These are phyloP conservation scores for Leccinum disarticulatum DNA, from an alignment of 768 basidiomycete genomes.

Conservation along the genomic window DNA sequence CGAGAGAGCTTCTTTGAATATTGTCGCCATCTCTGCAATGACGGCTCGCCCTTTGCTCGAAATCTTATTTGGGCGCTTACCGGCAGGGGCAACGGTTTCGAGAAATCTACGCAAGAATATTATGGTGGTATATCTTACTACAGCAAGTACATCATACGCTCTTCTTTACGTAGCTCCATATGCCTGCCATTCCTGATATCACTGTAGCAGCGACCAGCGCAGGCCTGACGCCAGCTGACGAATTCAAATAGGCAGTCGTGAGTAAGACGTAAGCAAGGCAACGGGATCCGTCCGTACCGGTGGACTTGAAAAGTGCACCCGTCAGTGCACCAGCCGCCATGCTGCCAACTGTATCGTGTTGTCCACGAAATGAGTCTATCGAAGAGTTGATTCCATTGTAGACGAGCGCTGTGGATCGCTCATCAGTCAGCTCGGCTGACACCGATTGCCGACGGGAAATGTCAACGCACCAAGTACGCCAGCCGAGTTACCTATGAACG, in stretches of 20 bases:
- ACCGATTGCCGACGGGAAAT: slow-evolving; percentile 31
- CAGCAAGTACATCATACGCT: slow-evolving; percentile 63
- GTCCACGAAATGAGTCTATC: slow-evolving; percentile 84
- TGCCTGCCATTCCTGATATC: slow-evolving; percentile 86
- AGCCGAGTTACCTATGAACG: slow-evolving; percentile 97
- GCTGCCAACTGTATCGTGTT: slow-evolving; percentile 88
- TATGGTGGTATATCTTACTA: slow-evolving; percentile 40
- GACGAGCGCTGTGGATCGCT: slow-evolving; percentile 66
- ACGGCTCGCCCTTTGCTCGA: slow-evolving; percentile 15
- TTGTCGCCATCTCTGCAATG: slow-evolving; percentile 22
- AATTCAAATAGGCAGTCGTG: slow-evolving; percentile 33
- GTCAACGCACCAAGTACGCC: slow-evolving; percentile 87
- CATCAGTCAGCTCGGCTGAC: slow-evolving; percentile 36
- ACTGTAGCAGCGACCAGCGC: slow-evolving; percentile 86
- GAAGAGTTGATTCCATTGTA: slow-evolving; percentile 97
- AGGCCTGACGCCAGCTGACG: slow-evolving; percentile 86
- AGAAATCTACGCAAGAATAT: slow-evolving; percentile 45
- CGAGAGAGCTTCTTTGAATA: slow-evolving; percentile 32
- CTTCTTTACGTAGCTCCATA: slow-evolving; percentile 95
- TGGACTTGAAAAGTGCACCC: slow-evolving; percentile 90
- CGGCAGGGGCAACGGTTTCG: slow-evolving; percentile 11
- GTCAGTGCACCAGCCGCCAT: slow-evolving; percentile 91
- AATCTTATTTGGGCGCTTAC: slow-evolving; percentile 33
- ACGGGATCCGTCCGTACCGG: slow-evolving; percentile 61
- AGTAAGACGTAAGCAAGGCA: slow-evolving; percentile 37